Conservation (phyloP, 495 filamentous ascomycete species). For the Massariosphaeria phaeospora region DNA sequence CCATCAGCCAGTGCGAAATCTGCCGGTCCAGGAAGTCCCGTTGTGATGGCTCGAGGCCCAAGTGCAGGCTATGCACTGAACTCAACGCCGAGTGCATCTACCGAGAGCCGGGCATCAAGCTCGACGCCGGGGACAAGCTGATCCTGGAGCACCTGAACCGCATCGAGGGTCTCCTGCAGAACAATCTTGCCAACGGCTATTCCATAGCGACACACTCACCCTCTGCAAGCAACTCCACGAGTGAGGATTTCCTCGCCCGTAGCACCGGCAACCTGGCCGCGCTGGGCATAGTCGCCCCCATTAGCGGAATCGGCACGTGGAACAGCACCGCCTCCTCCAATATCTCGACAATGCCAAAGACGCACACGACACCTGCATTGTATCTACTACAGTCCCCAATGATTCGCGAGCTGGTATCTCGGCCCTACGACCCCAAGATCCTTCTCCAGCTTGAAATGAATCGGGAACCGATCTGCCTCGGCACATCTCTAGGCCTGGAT, state of each 20-base stretch:
- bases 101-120: slow-evolving; percentile 79
- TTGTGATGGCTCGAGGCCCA: slow-evolving; percentile 77
- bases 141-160: slow-evolving; percentile 71
- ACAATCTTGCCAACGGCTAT: slow-evolving; percentile 52
- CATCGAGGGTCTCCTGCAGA: slow-evolving; percentile 73
- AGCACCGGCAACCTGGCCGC: slow-evolving; percentile 39
- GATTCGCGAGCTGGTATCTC: slow-evolving; percentile 68
- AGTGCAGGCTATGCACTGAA: slow-evolving; percentile 77
- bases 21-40: slow-evolving; percentile 78
- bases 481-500: slow-evolving; percentile 58
- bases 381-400: slow-evolving; percentile 76
- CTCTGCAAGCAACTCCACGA: slow-evolving; percentile 60
- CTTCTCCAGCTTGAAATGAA: slow-evolving; percentile 77
- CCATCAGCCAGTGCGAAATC: slow-evolving; percentile 64
- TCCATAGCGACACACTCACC: slow-evolving; percentile 55
- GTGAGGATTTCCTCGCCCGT: slow-evolving; percentile 53
- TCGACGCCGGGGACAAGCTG: slow-evolving; percentile 79
- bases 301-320: slow-evolving; percentile 70
- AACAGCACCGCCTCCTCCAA: slow-evolving; percentile 59
- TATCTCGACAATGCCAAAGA: slow-evolving; percentile 79
- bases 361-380: slow-evolving; percentile 72
- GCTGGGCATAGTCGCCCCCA: slow-evolving; percentile 45
- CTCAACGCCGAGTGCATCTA: slow-evolving; percentile 79
- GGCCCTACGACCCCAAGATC: slow-evolving; percentile 72
- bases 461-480: slow-evolving; percentile 61